Conservation (phyloP, 257 asterid genomes). For the Salvia rosmarinus region DNA sequence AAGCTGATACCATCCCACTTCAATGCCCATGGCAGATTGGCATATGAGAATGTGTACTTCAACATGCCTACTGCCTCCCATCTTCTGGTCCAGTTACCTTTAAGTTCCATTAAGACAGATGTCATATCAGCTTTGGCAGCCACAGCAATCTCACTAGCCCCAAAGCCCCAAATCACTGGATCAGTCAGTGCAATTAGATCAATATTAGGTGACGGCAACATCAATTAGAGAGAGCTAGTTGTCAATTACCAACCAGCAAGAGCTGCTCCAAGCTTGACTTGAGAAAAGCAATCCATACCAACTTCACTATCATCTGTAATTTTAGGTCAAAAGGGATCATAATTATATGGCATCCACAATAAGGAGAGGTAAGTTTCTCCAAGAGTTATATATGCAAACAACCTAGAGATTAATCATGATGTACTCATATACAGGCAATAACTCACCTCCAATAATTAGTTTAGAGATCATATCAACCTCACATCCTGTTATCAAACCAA, state of each 20-base stretch:
- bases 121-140: conserved; percentile 67
- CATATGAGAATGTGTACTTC: conserved; percentile 55
- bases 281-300: conserved; percentile 65
- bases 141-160: conserved; percentile 58
- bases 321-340: conserved; percentile 24
- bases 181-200: conserved; percentile 22
- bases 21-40: conserved; percentile 62
- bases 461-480: conserved; percentile 52
- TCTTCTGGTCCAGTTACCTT: conserved; percentile 65
- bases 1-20: conserved; percentile 63
- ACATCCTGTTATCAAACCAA: conserved; percentile 64
- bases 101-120: conserved; percentile 61
- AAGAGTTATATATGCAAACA: conserved; percentile 23
- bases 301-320: conserved; percentile 58
- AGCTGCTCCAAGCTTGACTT: conserved; percentile 77
- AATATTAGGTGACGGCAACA: conserved; percentile 33
- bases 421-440: conserved; percentile 23
- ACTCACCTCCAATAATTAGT: conserved; percentile 59
- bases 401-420: conserved; percentile 24
- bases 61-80: conserved; percentile 80
- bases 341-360: conserved; percentile 10
- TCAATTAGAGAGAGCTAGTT: conserved; percentile 29
- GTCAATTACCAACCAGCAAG: conserved; percentile 61
- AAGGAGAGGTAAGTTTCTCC: conserved; percentile 16
- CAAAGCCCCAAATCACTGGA: conserved; percentile 86